Evolutionary conservation across 1,284 basidiomycete genomes (phyloP), one percentile per base, ranked within the genome.

Genomic region (Trichosporon coremiiforme): DNA sequence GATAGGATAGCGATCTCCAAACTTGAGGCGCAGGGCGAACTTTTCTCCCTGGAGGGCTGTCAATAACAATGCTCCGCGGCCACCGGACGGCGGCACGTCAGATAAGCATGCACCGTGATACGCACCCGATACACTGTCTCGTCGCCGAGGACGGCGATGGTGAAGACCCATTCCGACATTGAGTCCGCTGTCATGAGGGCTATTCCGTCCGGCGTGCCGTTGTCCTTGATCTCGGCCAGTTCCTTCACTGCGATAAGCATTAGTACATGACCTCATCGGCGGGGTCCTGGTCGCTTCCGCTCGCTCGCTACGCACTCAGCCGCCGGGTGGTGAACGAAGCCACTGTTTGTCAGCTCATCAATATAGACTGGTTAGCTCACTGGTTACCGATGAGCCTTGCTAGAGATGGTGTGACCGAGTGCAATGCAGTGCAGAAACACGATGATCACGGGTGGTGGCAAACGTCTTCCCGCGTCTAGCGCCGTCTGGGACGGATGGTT

Each of bases 1-100:
- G 67, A 84, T 84, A 15, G 83, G 83, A 73, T 84, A 84, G 17
- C 81, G 70, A 10, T 71, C 67, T 1, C 75, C 76, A 65, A 84
- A 84, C 69, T 76, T 79, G 73, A 83, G 68, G 45, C 75, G 71
- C 41, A 84, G 68, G 5, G 77, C 78, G 65, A 84, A 84, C 35
- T 71, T 75, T 69, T 84, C 78, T 29, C 80, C 82, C 80, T 82
- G 68, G 25, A 0, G 5, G 47, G 17, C n/a, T 64, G 47, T 64
- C 55, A 64, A 57, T 17, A 9, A 35, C 12, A 8, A 4, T 29
- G 22, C 22, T 17, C 29, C 55, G 55, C 12, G 12, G 55, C 4
- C 22, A 17, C 25, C n/a, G 12, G 29, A 33, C 17, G 4, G 29
- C 25, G 29, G 8, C 12, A 53, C 33, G 20, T 4, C 17, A 9